These are phyloP conservation scores for Daldinia bambusicola DNA, from an alignment of 495 filamentous ascomycete genomes.

Conservation along the genomic window DNA sequence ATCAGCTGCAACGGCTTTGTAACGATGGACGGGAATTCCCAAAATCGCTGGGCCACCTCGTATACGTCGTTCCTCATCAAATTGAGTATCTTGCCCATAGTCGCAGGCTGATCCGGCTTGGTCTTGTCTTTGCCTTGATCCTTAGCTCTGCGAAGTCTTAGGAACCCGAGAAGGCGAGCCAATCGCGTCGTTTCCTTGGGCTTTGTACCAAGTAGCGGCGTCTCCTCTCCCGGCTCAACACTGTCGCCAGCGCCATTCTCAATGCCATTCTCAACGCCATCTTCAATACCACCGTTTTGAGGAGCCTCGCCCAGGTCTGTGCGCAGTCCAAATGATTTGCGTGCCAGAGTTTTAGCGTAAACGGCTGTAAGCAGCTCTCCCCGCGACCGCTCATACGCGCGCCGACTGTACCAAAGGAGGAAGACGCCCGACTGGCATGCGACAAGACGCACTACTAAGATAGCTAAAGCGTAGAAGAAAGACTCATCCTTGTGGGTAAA, in stretches of 20 bases:
- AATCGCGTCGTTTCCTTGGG: constrained; percentile 32
- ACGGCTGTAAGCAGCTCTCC: constrained; percentile 91
- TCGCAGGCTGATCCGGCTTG: constrained; percentile 65
- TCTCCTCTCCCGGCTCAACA: constrained; percentile 17
- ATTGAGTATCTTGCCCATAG: constrained; percentile 86
- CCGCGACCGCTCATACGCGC: constrained; percentile 79
- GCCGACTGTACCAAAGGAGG: constrained; percentile 76
- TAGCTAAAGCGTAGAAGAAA: constrained; percentile 72
- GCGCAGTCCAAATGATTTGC: constrained; percentile 69
- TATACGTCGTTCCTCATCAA: constrained; percentile 82
- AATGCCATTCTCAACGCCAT: constrained; percentile 44
- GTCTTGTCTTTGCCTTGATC: constrained; percentile 16
- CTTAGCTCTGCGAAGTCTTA: constrained; percentile 27
- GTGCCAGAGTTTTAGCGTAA: constrained; percentile 81
- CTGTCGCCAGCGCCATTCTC: constrained; percentile 25
- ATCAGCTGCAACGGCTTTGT: constrained; percentile 74
- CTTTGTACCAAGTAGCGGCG: constrained; percentile 35
- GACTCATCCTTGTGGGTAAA: constrained; percentile 62
- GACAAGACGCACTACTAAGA: constrained; percentile 67
- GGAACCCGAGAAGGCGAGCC: constrained; percentile 32
- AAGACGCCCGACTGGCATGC: constrained; percentile 74
- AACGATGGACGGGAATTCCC: constrained; percentile 77
- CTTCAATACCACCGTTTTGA: constrained; percentile 47
- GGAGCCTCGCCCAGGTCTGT: constrained; percentile 30
- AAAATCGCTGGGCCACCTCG: constrained; percentile 82